Evolutionary conservation across 2,329 filamentous ascomycete species (phyloP), one percentile per base, ranked within the genome.

Genomic region (Cordyceps sp.): DNA sequence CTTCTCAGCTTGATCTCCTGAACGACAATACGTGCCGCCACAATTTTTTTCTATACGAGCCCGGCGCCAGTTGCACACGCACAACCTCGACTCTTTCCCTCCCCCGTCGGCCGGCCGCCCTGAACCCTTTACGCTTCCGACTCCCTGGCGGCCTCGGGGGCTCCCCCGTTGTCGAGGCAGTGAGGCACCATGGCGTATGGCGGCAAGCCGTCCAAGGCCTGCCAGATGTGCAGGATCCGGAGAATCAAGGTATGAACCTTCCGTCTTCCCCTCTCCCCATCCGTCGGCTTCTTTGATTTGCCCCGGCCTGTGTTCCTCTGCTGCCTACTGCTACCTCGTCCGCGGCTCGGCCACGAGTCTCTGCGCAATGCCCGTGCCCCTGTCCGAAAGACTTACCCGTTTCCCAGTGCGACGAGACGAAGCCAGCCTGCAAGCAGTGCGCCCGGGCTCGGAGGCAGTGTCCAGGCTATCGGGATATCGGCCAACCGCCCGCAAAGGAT

Each of bases 181-280:
- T 15, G 7, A 20, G 25, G 14, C 14, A 34, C 37, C 40, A 76
- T 75, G 71, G 70, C 73, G 5, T 75, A 73, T 42, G 71, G 66
- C 37, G 72, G 71, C 25, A 73, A 72, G 52, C 69, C 71, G 44
- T 75, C 70, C 2, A 58, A 61, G 52, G 77, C 75, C 44, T 82
- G 77, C 45, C 75, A 78, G 55, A 80, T 76, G 67, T 82, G 77
- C 51, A 68, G 76, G 49, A 76, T 66, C 27, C 64, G 77, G 40
- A 65, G 76, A 43, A 81, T 82, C 47, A 82, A 81, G 65, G 77
- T 77, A 29, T 13, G 18, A 6, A 4, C 19, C 14, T 2, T 14
- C 9, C n/a, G 5, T 13, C 12, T 9, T 29, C 18, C 19, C 18
- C 14, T 8, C 21, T 23, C 21, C 21, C 12, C 21, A 7, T 23